A percentile compares a stretch with the other conserved stretches of the same genome.
These are phyloP conservation scores for Xylariaceae sp. DNA, from an alignment of 2,329 filamentous ascomycete genomes.

Conservation along the genomic window DNA sequence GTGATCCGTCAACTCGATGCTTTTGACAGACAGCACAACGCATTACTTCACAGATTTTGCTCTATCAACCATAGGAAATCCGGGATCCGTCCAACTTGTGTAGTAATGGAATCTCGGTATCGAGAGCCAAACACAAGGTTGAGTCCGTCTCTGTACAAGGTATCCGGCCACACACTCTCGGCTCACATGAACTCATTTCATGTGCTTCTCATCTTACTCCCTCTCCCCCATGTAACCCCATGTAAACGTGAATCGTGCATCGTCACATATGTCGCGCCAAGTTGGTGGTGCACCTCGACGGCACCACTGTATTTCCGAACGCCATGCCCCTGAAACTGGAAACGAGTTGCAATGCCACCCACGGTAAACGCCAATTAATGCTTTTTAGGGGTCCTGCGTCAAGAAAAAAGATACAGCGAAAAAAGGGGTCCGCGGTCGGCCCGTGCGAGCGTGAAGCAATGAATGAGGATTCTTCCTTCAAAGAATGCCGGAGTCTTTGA, in stretches of 20 bases:
- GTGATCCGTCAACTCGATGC: no score
- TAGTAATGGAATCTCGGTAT: no score
- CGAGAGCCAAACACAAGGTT: no score
- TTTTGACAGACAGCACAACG: no score
- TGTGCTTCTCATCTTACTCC: no score
- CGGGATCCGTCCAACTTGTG: no score
- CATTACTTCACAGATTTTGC: no score
- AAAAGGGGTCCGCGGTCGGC: slow-evolving; percentile 9
- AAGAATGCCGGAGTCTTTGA: slow-evolving; percentile 96
- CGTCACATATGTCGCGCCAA: slow-evolving; percentile 22
- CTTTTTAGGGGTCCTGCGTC: slow-evolving; percentile 21
- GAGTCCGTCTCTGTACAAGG: no score
- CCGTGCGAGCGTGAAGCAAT: no score
- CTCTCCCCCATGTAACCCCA: slow-evolving; percentile 13
- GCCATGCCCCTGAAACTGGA: slow-evolving; percentile 29
- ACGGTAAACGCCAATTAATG: slow-evolving; percentile 25
- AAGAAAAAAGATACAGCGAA: slow-evolving; percentile 14
- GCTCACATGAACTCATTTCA: no score
- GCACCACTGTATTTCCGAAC: slow-evolving; percentile 23
- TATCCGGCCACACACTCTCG: no score
- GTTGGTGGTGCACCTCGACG: slow-evolving; percentile 21
- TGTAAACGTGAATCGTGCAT: slow-evolving; percentile 15
- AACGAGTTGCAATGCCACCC: slow-evolving; percentile 18
- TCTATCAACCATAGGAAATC: no score
- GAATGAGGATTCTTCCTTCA: slow-evolving; percentile 36